These are phyloP conservation scores for Penicillium fimorum DNA, from an alignment of 495 filamentous ascomycete genomes.

Conservation along the genomic window DNA sequence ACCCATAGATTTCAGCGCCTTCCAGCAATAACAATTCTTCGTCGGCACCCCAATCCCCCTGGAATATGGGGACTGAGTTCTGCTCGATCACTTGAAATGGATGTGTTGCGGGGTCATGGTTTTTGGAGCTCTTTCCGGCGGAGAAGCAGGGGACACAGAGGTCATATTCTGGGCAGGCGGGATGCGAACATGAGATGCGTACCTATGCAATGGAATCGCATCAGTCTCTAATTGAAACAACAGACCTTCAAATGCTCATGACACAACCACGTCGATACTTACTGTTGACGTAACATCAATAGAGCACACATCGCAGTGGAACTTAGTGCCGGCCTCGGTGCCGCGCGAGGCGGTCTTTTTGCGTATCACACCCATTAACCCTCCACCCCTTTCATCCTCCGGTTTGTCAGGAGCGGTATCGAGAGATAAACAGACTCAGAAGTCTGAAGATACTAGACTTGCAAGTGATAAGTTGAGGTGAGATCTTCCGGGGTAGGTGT, in stretches of 20 bases:
- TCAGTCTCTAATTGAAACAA: conserved; percentile 3
- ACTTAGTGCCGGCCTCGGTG: conserved; percentile 90
- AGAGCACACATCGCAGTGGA: conserved; percentile 93
- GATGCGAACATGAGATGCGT: conserved; percentile 85
- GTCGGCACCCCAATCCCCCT: conserved; percentile 93
- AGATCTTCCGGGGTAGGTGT: conserved; percentile 25
- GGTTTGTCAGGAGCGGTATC: conserved; percentile 36
- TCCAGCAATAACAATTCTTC: conserved; percentile 91
- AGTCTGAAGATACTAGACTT: conserved; percentile 19
- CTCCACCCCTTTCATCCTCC: conserved; percentile 45
- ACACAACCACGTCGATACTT: conserved; percentile 28
- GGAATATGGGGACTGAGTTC: conserved; percentile 95
- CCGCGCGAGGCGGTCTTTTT: conserved; percentile 90
- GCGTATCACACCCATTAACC: conserved; percentile 87
- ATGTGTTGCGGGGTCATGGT: conserved; percentile 82
- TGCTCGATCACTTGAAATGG: conserved; percentile 94
- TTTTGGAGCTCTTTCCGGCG: conserved; percentile 68
- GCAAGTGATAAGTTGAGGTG: conserved; percentile 14
- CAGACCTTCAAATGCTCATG: not conserved
- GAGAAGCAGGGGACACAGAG: conserved; percentile 95
- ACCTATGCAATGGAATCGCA: conserved; percentile 54
- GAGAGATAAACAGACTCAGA: conserved; percentile 31
- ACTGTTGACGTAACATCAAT: conserved; percentile 95
- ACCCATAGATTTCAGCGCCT: conserved; percentile 94
- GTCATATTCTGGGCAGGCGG: conserved; percentile 87